These are phyloP conservation scores for Colletotrichum zoysiae DNA, from an alignment of 2,329 filamentous ascomycete species.

Conservation along the genomic window DNA sequence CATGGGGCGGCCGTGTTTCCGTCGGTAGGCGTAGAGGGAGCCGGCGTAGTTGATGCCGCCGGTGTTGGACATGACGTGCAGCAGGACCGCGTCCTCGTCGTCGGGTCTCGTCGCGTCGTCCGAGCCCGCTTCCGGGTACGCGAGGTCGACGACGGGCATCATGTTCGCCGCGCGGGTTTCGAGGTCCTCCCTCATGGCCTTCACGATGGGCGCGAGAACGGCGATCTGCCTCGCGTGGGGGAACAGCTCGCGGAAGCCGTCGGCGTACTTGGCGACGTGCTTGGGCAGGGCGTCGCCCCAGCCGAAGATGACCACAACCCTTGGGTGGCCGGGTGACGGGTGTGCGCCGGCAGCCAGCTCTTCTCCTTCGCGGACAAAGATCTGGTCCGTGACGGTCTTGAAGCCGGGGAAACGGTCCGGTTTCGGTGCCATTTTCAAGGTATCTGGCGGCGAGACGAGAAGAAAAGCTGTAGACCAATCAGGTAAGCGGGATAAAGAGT, in stretches of 20 bases:
- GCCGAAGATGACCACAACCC: slow-evolving; percentile 65
- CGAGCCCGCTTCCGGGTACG: slow-evolving; percentile 47
- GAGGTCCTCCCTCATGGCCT: slow-evolving; percentile 59
- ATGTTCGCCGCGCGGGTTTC: slow-evolving; percentile 59
- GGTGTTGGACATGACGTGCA: slow-evolving; percentile 70
- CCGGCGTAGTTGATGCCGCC: slow-evolving; percentile 67
- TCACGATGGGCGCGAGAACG: slow-evolving; percentile 63
- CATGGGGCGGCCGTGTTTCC: slow-evolving; percentile 53
- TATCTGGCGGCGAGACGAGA: too few species aligned
- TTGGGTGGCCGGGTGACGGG: slow-evolving; percentile 51
- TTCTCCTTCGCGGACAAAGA: slow-evolving; percentile 58
- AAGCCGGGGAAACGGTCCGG: slow-evolving; percentile 57
- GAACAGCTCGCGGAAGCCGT: slow-evolving; percentile 64
- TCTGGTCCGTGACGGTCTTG: slow-evolving; percentile 59
- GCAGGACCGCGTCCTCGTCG: slow-evolving; percentile 52
- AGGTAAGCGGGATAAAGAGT: background rate
- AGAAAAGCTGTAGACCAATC: background rate
- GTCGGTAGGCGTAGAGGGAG: slow-evolving; percentile 60
- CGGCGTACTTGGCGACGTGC: slow-evolving; percentile 67
- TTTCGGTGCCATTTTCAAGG: slow-evolving; percentile 31
- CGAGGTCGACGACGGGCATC: slow-evolving; percentile 57
- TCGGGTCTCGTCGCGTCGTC: slow-evolving; percentile 18
- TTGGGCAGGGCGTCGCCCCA: slow-evolving; percentile 69
- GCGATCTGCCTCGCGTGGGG: slow-evolving; percentile 64
- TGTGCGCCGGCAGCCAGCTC: slow-evolving; percentile 40